phyloP scores from a whole-genome alignment of 306 rosid genomes.

The Fragaria vesca region DNA sequence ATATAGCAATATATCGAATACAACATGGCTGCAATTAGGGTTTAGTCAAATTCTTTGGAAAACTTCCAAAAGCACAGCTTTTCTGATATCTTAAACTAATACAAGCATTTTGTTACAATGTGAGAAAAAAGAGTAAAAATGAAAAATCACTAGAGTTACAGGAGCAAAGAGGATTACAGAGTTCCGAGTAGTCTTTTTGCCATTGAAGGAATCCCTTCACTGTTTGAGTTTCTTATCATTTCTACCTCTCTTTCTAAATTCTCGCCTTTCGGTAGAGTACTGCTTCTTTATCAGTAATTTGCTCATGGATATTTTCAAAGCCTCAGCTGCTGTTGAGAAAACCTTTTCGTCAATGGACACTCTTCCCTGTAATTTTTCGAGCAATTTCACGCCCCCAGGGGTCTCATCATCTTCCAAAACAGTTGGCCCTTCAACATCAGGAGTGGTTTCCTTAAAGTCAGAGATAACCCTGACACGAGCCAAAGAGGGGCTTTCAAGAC shows the following conservation, averaged over 20 bases:
- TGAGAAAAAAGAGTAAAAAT: conserved; percentile 8
- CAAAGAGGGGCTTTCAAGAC: conserved; percentile 41
- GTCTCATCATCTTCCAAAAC: conserved; percentile 55
- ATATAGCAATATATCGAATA: background rate
- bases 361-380: conserved; percentile 76
- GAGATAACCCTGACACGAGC: conserved; percentile 63
- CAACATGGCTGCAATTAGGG: background rate
- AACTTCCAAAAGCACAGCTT: background rate
- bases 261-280: conserved; percentile 69
- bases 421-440: conserved; percentile 26
- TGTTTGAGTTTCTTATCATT: conserved; percentile 71
- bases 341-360: conserved; percentile 53
- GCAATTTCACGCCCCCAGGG: conserved; percentile 67
- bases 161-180: background rate
- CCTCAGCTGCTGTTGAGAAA: conserved; percentile 76
- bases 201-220: conserved; percentile 23
- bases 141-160: conserved; percentile 4
- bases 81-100: background rate
- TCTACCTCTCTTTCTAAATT: conserved; percentile 76
- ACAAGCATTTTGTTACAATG: conserved; percentile 4
- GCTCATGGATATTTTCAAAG: conserved; percentile 83
- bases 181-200: background rate
- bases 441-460: conserved; percentile 33
- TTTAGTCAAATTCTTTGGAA: background rate
- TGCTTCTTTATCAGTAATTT: conserved; percentile 80